Conservation (phyloP, 2,329 filamentous ascomycete species). For the Fusarium setosum region DNA sequence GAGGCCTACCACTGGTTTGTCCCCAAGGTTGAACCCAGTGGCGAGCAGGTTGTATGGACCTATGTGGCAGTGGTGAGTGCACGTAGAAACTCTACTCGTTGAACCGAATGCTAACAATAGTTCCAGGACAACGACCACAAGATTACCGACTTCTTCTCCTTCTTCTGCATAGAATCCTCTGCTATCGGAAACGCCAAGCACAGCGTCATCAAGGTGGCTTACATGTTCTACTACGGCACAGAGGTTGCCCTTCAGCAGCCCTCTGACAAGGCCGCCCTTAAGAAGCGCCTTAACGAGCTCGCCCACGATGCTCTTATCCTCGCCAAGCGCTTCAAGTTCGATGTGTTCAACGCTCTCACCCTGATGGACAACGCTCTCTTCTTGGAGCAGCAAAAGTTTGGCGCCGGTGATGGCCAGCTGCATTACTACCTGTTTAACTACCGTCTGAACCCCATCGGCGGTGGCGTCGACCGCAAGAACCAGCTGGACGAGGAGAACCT, state of each 20-base stretch:
- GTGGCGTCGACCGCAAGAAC: conserved; percentile 86
- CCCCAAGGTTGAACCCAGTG: conserved; percentile 66
- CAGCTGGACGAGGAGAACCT: conserved; percentile 79
- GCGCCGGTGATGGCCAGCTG: conserved; percentile 91
- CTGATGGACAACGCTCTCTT: conserved; percentile 95
- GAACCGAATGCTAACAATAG: background rate
- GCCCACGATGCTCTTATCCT: conserved; percentile 88
- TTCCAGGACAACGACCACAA: conserved; percentile 71
- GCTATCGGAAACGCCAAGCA: conserved; percentile 87
- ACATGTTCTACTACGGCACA: conserved; percentile 96
- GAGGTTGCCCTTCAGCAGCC: conserved; percentile 77
- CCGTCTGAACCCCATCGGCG: conserved; percentile 83
- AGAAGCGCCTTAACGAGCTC: conserved; percentile 82
- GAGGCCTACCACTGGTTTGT: conserved; percentile 93
- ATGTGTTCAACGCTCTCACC: conserved; percentile 96
- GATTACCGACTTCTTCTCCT: conserved; percentile 97
- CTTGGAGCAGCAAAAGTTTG: conserved; percentile 93
- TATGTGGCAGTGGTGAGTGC: conserved; percentile 85
- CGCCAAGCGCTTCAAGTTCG: conserved; percentile 85
- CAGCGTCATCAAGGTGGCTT: conserved; percentile 85
- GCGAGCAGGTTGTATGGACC: conserved; percentile 89
- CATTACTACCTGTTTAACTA: conserved; percentile 99
- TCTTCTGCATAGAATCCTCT: conserved; percentile 94
- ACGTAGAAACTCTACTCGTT: too few relatives aligned
- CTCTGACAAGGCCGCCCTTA: conserved; percentile 69